Evolutionary conservation across 768 basidiomycete species (phyloP), one percentile per base, ranked within the genome.

Genomic region (Psilocybe sp.): DNA sequence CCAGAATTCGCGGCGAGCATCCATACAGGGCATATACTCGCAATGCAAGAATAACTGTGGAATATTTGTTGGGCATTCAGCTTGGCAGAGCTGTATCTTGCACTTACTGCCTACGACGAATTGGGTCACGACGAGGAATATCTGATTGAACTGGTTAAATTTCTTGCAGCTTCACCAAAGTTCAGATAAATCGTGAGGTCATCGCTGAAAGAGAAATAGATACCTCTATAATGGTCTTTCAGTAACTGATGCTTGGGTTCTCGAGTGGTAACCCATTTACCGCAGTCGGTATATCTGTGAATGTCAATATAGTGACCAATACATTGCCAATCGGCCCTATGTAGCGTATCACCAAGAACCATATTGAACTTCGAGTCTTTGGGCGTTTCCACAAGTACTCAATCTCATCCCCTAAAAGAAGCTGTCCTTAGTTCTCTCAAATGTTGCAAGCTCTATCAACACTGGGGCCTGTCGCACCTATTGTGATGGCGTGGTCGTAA

Each of bases 301-400:
- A 69, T 2, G 55, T 63, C 32, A 71, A 55, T 14, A 65, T 49
- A 2, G 60, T 55, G n/a, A 69, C 64, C 6, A 53, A 56, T 12
- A 72, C 55, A 43, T 70, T 71, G 28, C 70, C 73, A 38, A 76
- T 60, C 43, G 76, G 66, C 2, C 75, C 67, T 23, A 76, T 53
- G 48, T 82, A 82, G 5, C 80, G 75, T 51, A 78, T 78, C 28
- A 77, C 41, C 42, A 77, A 72, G 60, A 81, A 81, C 57, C 73
- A 67, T 31, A 69, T 68, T 1, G 75, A 65, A 46, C 75, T 72
- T 7, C 54, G 44, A 1, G 62, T 65, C 46, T 70, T 71, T 1
- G 69, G 70, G 40, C 68, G 64, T 46, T 62, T 61, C 80, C 80
- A 82, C 5, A 82, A 57, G 44, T 69, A 68, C 14, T 64, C 56